These are phyloP conservation scores for Lentinula sp. DNA, from an alignment of 768 basidiomycete genomes.

Conservation along the genomic window DNA sequence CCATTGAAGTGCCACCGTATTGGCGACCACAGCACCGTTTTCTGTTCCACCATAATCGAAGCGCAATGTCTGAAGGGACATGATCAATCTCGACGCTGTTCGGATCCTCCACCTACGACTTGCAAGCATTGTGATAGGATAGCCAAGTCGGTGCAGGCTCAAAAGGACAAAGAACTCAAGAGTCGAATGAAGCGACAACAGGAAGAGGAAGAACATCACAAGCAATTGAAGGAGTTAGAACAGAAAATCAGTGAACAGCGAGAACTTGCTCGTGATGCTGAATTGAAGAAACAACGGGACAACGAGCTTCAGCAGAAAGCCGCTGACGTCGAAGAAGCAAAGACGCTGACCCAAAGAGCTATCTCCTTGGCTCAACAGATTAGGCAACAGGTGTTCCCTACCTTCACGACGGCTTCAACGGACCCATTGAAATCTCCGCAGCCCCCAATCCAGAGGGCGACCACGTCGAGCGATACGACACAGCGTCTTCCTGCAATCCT, in stretches of 20 bases:
- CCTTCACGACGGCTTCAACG: too few relatives aligned
- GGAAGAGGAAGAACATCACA: conserved; percentile 37
- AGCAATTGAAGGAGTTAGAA: conserved; percentile 36
- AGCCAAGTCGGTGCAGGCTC: conserved; percentile 32
- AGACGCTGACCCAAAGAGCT: background rate
- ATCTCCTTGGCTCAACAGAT: background rate
- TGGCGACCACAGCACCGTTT: conserved; percentile 46
- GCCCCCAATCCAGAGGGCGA: background rate
- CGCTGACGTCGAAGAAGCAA: conserved; percentile 34
- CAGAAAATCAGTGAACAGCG: conserved; percentile 28
- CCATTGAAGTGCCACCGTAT: conserved; percentile 58
- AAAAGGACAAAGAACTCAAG: conserved; percentile 30
- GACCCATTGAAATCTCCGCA: background rate
- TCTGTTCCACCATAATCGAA: conserved; percentile 32
- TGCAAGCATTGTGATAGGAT: conserved; percentile 45
- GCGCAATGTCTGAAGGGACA: conserved; percentile 43
- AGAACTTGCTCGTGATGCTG: conserved; percentile 27
- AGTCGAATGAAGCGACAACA: conserved; percentile 39
- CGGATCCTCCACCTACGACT: conserved; percentile 22
- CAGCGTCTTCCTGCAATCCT: background rate
- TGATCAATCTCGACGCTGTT: conserved; percentile 35
- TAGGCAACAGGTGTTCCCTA: background rate
- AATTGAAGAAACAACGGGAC: conserved; percentile 27
- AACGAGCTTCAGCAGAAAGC: conserved; percentile 36
- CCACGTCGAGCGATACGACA: background rate